A percentile compares a stretch with the other conserved stretches of the same genome.
Evolutionary conservation across 768 basidiomycete genomes (phyloP).

Genomic region (Nevesoporus exiguus): DNA sequence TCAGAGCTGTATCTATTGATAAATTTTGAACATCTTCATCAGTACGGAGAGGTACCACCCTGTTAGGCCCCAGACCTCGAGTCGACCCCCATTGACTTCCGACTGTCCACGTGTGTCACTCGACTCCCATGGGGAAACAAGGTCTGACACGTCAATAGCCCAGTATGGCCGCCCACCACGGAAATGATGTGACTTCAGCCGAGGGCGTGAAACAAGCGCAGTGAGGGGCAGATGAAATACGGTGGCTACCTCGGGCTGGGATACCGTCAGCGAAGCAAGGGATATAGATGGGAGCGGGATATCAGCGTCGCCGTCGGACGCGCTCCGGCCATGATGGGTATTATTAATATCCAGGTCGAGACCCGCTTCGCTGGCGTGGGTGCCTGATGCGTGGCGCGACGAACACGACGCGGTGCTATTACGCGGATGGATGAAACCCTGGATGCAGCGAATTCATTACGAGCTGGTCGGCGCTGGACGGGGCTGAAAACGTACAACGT

Average conservation of each 20-base stretch:
- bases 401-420: background rate
- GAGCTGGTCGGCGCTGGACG: background rate
- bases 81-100: constrained; percentile 42
- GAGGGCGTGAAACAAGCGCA: constrained; percentile 43
- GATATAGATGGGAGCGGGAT: constrained; percentile 59
- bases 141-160: constrained; percentile 64
- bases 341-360: background rate
- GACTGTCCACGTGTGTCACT: constrained; percentile 36
- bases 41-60: constrained; percentile 75
- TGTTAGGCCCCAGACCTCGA: constrained; percentile 82
- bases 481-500: constrained; percentile 53
- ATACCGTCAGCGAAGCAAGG: constrained; percentile 48
- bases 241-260: constrained; percentile 61
- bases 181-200: constrained; percentile 52
- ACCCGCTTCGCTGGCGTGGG: constrained; percentile 1
- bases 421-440: constrained; percentile 41
- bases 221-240: constrained; percentile 70
- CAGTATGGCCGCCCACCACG: constrained; percentile 55
- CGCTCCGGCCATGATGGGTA: background rate
- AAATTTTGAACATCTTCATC: constrained; percentile 52
- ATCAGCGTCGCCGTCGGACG: constrained; percentile 20
- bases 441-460: background rate
- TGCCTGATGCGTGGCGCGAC: background rate
- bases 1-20: constrained; percentile 29
- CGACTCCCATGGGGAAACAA: constrained; percentile 33